phyloP scores from a whole-genome alignment of 768 basidiomycete species.

The Boletus subparvulus region DNA sequence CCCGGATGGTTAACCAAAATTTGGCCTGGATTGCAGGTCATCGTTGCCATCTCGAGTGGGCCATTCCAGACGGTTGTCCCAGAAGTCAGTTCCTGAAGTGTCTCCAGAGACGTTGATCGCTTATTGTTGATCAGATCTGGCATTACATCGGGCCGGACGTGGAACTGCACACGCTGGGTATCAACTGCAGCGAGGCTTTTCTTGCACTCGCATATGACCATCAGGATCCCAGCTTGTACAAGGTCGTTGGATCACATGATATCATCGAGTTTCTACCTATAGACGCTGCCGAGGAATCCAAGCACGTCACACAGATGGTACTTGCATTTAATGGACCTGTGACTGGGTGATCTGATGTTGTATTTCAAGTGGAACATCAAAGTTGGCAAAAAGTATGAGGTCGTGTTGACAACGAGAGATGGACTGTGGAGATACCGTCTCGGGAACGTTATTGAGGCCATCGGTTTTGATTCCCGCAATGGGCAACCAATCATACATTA shows the following conservation, averaged over 20 bases:
- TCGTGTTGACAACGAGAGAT: conserved; percentile 27
- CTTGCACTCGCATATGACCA: conserved; percentile 23
- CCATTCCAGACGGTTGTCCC: conserved; percentile 24
- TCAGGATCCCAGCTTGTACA: conserved; percentile 23
- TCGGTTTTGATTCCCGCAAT: conserved; percentile 23
- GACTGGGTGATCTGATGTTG: background rate
- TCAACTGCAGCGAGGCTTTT: conserved; percentile 25
- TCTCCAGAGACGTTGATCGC: background rate
- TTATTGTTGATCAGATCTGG: conserved; percentile 8
- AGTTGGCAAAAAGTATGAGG: conserved; percentile 15
- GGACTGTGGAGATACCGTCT: conserved; percentile 26
- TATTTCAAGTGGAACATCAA: conserved; percentile 22
- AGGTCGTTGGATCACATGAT: conserved; percentile 26
- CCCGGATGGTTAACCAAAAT: conserved; percentile 23
- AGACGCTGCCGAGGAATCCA: conserved; percentile 23
- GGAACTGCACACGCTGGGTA: conserved; percentile 17
- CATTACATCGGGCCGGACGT: conserved; percentile 21
- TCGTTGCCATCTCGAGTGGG: conserved; percentile 23
- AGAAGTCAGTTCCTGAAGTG: conserved; percentile 6
- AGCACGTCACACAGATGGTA: conserved; percentile 19
- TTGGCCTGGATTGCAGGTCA: conserved; percentile 17
- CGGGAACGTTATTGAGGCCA: conserved; percentile 20
- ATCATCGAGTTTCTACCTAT: conserved; percentile 21
- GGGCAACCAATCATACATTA: conserved; percentile 24
- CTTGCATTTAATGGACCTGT: background rate